Base-by-base conservation (phyloP, 2,329 filamentous ascomycete species). In the Metarhizium guizhouense region DNA sequence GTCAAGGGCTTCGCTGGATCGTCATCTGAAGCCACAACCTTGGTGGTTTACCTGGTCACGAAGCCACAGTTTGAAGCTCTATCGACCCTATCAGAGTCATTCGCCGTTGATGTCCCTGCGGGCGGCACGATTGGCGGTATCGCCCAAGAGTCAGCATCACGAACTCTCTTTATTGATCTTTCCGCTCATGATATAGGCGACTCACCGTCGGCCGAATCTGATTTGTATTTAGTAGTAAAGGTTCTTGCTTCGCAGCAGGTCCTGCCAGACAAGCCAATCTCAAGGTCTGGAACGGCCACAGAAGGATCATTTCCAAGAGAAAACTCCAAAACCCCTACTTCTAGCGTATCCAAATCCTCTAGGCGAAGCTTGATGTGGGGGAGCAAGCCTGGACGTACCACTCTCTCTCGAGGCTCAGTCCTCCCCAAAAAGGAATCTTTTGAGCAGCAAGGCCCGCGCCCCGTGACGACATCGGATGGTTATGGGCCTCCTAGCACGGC, bases 121-220 rank as follows among this genome's bases (percentile, higher is more conserved):
- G 86, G 86, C 34, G 88, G 90, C 55, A 81, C 83, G 20, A 83
- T 92, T 59, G 79, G 84, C 13, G 82, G 81, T 57, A 73, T 89
- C 51, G 73, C 81, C 10, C 81, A 84, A 53, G 82, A 83, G 59
- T 80, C 82, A 25, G 86, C 86, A 65, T 82, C 92, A 67, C 90
- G 87, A 65, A 95, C 91, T 0, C 77, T 99, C 2, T 96, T 97
- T 62, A 86, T 90, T 3, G 91, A 97, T 64, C 75, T 99, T 18
- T 90, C 85, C 43, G 82, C 88, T 1, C 81, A 85, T 51, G 92
- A 96, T 64, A 79, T 85, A 57, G 83, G 83, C 29, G 83, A 85
- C 51, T 69, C 75, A 1, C 74, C 79, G 1, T 77, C 86, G 3
- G 79, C 82, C 8, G 87, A 87, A 51, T 82, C 83, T 3, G 87